phyloP scores from a whole-genome alignment of 352 stramenopile species.

The Pythium rishiriense region DNA sequence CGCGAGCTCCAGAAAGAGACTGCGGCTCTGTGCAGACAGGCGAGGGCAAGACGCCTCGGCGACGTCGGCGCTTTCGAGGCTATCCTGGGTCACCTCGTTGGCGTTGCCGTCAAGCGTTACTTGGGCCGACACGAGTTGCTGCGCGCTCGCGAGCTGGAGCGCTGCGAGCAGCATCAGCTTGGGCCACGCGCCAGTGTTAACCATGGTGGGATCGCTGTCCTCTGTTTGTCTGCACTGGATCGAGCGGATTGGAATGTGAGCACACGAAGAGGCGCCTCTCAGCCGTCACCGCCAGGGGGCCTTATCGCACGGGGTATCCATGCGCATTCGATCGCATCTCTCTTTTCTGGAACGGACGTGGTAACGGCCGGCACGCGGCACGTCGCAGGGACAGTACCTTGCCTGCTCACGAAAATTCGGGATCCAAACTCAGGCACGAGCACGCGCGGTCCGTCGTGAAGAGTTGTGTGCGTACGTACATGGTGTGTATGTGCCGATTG shows the following conservation, averaged over 20 bases:
- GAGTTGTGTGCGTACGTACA: neutral
- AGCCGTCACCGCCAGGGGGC: too few relatives aligned
- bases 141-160: conserved; percentile 1
- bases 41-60: conserved; percentile 1
- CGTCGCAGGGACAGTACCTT: neutral
- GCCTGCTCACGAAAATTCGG: neutral
- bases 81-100: neutral
- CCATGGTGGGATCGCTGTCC: conserved; percentile 6
- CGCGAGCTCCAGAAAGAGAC: conserved; percentile 6
- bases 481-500: neutral
- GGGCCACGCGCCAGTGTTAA: conserved; percentile 11
- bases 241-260: conserved; percentile 15
- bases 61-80: neutral
- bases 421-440: neutral
- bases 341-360: neutral
- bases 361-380: neutral
- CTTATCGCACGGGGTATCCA: too few relatives aligned
- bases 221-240: neutral
- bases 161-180: conserved; percentile 12
- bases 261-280: neutral
- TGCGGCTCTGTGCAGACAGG: conserved; percentile 12
- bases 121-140: neutral
- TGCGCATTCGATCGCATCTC: conserved; percentile 1
- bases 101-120: neutral
- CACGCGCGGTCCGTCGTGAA: neutral